Evolutionary conservation across 2,329 filamentous ascomycete species (phyloP).

Genomic region (Byssochlamys sp.): DNA sequence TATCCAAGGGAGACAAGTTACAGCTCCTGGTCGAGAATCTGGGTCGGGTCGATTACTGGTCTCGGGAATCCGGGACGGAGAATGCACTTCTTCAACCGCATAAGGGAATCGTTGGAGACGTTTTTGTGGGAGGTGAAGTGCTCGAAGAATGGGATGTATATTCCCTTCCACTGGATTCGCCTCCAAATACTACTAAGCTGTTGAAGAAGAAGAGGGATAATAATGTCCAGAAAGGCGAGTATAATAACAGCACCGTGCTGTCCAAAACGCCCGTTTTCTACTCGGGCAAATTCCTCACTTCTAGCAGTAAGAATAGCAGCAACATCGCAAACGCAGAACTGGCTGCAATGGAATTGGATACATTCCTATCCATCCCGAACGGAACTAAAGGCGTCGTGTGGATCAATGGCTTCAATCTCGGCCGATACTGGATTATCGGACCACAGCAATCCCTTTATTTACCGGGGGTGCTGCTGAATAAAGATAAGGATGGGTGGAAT

Average conservation of each 20-base stretch:
- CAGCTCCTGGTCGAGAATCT: slow-evolving; percentile 43
- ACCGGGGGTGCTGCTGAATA: slow-evolving; percentile 30
- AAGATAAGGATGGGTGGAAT: slow-evolving; percentile 28
- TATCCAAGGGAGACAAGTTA: slow-evolving; percentile 33
- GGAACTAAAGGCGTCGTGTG: slow-evolving; percentile 40
- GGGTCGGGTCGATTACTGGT: slow-evolving; percentile 41
- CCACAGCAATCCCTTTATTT: slow-evolving; percentile 42
- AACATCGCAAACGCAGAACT: slow-evolving; percentile 2
- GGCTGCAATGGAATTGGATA: slow-evolving; percentile 14
- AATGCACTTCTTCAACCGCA: slow-evolving; percentile 32
- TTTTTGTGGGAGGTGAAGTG: slow-evolving; percentile 28
- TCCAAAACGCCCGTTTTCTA: slow-evolving; percentile 9
- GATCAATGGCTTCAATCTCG: slow-evolving; percentile 40
- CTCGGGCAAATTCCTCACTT: slow-evolving; percentile 20
- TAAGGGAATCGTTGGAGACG: slow-evolving; percentile 38
- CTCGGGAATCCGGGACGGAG: slow-evolving; percentile 9
- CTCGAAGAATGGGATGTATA: slow-evolving; percentile 35
- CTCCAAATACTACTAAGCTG: not conserved
- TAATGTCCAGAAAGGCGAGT: not conserved
- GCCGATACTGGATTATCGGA: slow-evolving; percentile 40
- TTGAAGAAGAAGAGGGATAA: not conserved
- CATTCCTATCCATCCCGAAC: slow-evolving; percentile 32
- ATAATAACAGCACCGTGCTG: slow-evolving; percentile 7
- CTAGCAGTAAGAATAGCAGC: not conserved
- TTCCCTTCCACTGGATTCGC: slow-evolving; percentile 25